These are phyloP conservation scores for Hymenoscyphus fraxineus DNA, from an alignment of 2,329 filamentous ascomycete species.

Conservation along the genomic window DNA sequence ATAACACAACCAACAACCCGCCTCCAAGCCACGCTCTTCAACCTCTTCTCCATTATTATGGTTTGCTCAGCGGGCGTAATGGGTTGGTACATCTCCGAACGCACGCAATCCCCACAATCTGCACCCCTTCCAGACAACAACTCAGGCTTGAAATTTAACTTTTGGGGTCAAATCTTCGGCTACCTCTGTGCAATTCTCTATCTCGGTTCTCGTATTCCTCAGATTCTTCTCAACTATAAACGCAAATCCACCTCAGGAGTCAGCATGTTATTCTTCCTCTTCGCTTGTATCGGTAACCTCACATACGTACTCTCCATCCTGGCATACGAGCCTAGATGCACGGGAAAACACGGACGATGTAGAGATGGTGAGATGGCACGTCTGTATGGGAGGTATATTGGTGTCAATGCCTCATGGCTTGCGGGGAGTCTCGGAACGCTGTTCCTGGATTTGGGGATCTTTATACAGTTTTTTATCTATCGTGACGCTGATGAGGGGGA, in stretches of 20 bases:
- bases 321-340: constrained; percentile 76
- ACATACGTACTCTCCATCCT: constrained; percentile 92
- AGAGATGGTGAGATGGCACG: constrained; percentile 57
- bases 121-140: constrained; percentile 34
- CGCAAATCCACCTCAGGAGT: constrained; percentile 92
- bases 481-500: constrained; percentile 30
- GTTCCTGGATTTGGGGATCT: constrained; percentile 79
- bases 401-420: constrained; percentile 89
- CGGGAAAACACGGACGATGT: constrained; percentile 45
- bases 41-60: constrained; percentile 70
- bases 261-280: constrained; percentile 91
- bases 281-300: constrained; percentile 91
- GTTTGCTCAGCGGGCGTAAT: constrained; percentile 79
- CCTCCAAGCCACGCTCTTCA: constrained; percentile 64
- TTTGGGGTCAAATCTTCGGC: constrained; percentile 84
- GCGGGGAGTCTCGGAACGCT: constrained; percentile 85
- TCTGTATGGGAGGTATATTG: constrained; percentile 76
- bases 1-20: constrained; percentile 47
- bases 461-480: constrained; percentile 90
- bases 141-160: constrained; percentile 61
- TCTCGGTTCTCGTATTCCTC: constrained; percentile 82
- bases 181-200: constrained; percentile 89
- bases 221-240: constrained; percentile 86
- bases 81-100: constrained; percentile 75
- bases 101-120: constrained; percentile 25